These are phyloP conservation scores for Amphirosellinia nigrospora DNA, from an alignment of 495 filamentous ascomycete species.

Conservation along the genomic window DNA sequence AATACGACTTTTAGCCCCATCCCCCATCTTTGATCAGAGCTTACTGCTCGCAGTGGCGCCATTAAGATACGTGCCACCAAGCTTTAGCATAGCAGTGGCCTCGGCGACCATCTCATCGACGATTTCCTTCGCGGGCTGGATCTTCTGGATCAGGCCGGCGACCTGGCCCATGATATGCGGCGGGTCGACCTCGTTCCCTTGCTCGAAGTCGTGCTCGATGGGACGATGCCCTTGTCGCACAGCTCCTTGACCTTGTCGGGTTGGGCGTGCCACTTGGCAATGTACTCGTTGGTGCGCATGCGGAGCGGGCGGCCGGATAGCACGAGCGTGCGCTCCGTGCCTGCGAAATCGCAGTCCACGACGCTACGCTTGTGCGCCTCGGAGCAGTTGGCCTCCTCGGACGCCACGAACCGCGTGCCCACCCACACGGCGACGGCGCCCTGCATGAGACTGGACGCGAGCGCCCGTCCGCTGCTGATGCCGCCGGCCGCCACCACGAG, in stretches of 20 bases:
- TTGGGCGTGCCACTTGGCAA: slow-evolving; percentile 74
- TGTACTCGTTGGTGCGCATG: slow-evolving; percentile 80
- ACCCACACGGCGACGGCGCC: slow-evolving; percentile 82
- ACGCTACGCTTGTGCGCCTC: slow-evolving; percentile 81
- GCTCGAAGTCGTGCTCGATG: slow-evolving; percentile 77
- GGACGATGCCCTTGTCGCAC: slow-evolving; percentile 78
- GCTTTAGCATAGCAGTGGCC: slow-evolving; percentile 71
- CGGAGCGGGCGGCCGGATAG: slow-evolving; percentile 79
- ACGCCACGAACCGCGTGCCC: slow-evolving; percentile 84
- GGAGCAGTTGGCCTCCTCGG: slow-evolving; percentile 76
- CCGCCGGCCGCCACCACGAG: slow-evolving; percentile 81
- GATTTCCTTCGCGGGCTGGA: slow-evolving; percentile 82
- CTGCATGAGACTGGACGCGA: slow-evolving; percentile 75
- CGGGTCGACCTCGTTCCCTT: slow-evolving; percentile 73
- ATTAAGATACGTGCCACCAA: slow-evolving; percentile 57
- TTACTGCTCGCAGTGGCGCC: slow-evolving; percentile 44
- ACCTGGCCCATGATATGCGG: slow-evolving; percentile 96
- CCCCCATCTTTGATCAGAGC: slow-evolving; percentile 39
- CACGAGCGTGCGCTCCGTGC: slow-evolving; percentile 79
- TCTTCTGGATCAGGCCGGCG: slow-evolving; percentile 71
- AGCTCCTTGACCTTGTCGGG: slow-evolving; percentile 75
- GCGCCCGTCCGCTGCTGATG: slow-evolving; percentile 70
- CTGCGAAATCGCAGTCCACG: slow-evolving; percentile 73
- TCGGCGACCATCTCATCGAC: slow-evolving; percentile 86
- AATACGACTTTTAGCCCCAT: neutral